These are phyloP conservation scores for Linum trigynum DNA, from an alignment of 345 rosid species.

Conservation along the genomic window DNA sequence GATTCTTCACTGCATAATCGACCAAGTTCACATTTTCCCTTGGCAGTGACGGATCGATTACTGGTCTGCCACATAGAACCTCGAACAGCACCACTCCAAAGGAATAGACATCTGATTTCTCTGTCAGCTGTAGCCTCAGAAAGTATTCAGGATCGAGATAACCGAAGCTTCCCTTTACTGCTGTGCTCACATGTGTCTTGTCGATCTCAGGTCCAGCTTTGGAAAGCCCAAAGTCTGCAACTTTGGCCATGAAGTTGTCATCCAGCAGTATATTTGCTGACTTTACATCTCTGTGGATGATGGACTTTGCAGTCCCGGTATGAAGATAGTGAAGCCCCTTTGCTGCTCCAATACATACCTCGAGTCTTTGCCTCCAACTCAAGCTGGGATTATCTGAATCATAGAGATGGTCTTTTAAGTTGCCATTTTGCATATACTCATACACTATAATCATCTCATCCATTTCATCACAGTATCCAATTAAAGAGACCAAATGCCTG, in stretches of 20 bases:
- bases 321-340: conserved; percentile 11
- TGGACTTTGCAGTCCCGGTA: conserved; percentile 3
- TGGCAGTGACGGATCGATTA: conserved; percentile 13
- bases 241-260: conserved; percentile 11
- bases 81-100: conserved; percentile 18
- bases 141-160: conserved; percentile 20
- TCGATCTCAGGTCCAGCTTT: conserved; percentile 14
- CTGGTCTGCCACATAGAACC: conserved; percentile 16
- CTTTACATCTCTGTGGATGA: conserved; percentile 16
- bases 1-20: conserved; percentile 14
- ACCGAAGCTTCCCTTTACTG: conserved; percentile 18
- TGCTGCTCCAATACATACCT: conserved; percentile 13
- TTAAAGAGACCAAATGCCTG: conserved; percentile 8
- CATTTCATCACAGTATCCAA: conserved; percentile 10
- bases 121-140: conserved; percentile 14
- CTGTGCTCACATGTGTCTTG: conserved; percentile 19
- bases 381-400: conserved; percentile 10
- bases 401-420: conserved; percentile 11
- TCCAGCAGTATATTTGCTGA: conserved; percentile 7
- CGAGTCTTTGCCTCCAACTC: conserved; percentile 11
- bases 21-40: conserved; percentile 16
- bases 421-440: conserved; percentile 15
- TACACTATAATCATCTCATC: conserved; percentile 7
- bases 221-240: conserved; percentile 17
- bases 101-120: conserved; percentile 19